Evolutionary conservation across 371 early-diverging fungal species (phyloP).

Genomic region (Lichtheimia corymbifera): DNA sequence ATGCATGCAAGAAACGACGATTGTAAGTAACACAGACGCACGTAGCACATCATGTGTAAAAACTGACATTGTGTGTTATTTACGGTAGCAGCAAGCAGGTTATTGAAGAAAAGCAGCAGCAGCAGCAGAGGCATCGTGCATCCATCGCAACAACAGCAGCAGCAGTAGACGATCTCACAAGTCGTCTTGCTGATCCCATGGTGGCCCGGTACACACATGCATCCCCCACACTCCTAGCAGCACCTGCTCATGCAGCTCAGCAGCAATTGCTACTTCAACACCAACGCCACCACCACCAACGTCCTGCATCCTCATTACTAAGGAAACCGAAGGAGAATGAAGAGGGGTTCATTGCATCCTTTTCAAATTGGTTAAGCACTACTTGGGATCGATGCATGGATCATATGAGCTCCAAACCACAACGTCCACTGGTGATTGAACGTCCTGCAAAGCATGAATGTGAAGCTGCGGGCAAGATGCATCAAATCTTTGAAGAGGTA

Average conservation of each 20-base stretch:
- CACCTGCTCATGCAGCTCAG: too few species aligned
- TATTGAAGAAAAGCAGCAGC: too few species aligned
- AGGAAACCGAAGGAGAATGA: neutral
- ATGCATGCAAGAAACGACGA: slow-evolving; percentile 8
- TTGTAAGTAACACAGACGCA: slow-evolving; percentile 6
- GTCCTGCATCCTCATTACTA: neutral
- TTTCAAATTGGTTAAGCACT: neutral
- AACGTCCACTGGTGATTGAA: slow-evolving; percentile 9
- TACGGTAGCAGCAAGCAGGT: too few species aligned
- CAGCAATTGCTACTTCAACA: neutral
- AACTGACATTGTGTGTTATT: too few species aligned
- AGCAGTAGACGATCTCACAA: slow-evolving; percentile 6
- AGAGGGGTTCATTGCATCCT: neutral
- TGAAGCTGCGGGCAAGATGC: slow-evolving; percentile 26
- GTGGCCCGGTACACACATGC: neutral
- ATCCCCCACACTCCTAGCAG: too few species aligned
- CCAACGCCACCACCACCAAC: neutral
- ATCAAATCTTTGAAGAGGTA: slow-evolving; percentile 26
- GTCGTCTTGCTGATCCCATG: neutral
- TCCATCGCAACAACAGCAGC: neutral
- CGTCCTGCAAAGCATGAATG: slow-evolving; percentile 23
- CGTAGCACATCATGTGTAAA: too few species aligned
- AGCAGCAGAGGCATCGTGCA: too few species aligned
- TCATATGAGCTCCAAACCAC: neutral
- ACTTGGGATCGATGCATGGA: slow-evolving; percentile 6